Percentiles rank a stretch among this genome's conserved stretches.
Conservation (phyloP, 768 basidiomycete genomes). For the Strobilomyces echinocephalus region DNA sequence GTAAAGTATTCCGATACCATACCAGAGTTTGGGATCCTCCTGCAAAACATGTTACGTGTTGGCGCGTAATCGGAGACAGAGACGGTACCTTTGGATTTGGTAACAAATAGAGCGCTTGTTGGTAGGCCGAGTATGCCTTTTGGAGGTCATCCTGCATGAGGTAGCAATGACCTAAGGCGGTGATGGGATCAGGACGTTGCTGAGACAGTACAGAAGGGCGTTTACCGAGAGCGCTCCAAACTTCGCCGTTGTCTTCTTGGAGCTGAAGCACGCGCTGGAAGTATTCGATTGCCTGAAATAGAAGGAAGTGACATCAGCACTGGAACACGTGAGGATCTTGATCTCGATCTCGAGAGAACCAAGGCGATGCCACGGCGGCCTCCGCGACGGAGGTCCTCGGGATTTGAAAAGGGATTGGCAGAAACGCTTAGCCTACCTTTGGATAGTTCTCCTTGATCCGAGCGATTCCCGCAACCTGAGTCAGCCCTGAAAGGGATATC, state of each 20-base stretch:
- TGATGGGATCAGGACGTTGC: conserved; percentile 13
- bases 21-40: conserved; percentile 99
- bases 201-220: conserved; percentile 23
- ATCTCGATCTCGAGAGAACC: conserved; percentile 23
- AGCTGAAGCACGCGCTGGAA: conserved; percentile 89
- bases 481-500: conserved; percentile 82
- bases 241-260: conserved; percentile 96
- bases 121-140: conserved; percentile 97
- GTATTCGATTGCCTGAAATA: conserved; percentile 83
- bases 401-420: conserved; percentile 23
- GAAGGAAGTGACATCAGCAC: conserved; percentile 29
- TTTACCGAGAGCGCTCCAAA: conserved; percentile 92
- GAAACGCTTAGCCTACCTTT: conserved; percentile 56
- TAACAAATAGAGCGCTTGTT: conserved; percentile 93
- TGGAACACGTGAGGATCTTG: conserved; percentile 28
- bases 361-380: conserved; percentile 19
- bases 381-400: conserved; percentile 33
- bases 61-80: neutral
- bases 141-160: conserved; percentile 99
- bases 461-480: conserved; percentile 92
- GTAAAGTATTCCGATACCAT: conserved; percentile 97
- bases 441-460: conserved; percentile 97
- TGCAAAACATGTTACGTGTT: conserved; percentile 23
- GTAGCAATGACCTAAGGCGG: conserved; percentile 79
- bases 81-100: conserved; percentile 83